These are phyloP conservation scores for Teunomyces lycoperdinae DNA, from an alignment of 805 yeast species.

Conservation along the genomic window DNA sequence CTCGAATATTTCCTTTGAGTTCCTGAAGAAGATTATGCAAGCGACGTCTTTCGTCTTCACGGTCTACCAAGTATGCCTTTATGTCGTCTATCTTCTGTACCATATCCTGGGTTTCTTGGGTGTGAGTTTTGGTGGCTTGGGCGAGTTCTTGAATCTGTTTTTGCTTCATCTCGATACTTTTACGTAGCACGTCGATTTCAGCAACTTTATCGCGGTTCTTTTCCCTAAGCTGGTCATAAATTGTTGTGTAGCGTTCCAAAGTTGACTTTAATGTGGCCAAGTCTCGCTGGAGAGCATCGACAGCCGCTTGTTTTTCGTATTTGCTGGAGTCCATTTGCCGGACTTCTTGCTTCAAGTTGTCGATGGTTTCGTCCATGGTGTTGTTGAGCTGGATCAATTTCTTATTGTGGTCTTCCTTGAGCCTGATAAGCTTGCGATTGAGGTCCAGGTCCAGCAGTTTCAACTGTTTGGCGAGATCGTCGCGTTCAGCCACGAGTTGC, in stretches of 20 bases:
- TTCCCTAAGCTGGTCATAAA: constrained; percentile 1
- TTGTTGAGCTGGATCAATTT: constrained; percentile 12
- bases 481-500: constrained; percentile 11
- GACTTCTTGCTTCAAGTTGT: constrained; percentile 10
- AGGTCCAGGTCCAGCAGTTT: constrained; percentile 12
- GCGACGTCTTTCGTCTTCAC: constrained; percentile 57
- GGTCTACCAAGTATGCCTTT: constrained; percentile 38
- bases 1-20: constrained; percentile 87
- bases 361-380: constrained; percentile 15
- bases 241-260: neutral
- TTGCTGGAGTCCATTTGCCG: constrained; percentile 5
- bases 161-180: constrained; percentile 9
- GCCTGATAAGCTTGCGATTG: constrained; percentile 20
- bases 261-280: neutral
- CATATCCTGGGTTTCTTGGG: constrained; percentile 6
- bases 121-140: constrained; percentile 4
- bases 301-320: constrained; percentile 3
- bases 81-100: constrained; percentile 2
- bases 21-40: constrained; percentile 79
- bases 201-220: constrained; percentile 10
- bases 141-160: constrained; percentile 8
- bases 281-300: constrained; percentile 9
- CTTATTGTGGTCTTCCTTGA: constrained; percentile 24
- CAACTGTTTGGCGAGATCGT: constrained; percentile 13
- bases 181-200: constrained; percentile 15